A percentile compares a stretch with the other conserved stretches of the same genome.
Conservation (phyloP, 1,139 yeast species). For the Nakaseomyces kungkrabaensis region DNA sequence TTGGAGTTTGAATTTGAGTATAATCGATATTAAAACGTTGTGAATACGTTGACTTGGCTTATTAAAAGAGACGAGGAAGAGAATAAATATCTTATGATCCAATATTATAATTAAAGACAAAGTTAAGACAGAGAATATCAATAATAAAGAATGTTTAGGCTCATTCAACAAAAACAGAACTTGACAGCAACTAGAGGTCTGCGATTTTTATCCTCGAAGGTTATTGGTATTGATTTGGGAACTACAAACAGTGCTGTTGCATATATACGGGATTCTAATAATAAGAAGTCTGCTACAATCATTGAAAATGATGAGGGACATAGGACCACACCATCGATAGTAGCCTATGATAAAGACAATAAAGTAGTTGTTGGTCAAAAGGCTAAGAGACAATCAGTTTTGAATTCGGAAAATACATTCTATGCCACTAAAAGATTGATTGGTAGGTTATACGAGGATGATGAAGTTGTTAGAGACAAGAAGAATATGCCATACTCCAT, state of each 20-base stretch:
- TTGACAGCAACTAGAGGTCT: not conserved
- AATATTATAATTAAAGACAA: not conserved
- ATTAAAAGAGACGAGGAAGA: too few relatives aligned
- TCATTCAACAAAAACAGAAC: not conserved
- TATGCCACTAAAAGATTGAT: slow-evolving; percentile 67
- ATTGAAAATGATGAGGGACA: slow-evolving; percentile 61
- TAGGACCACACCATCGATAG: slow-evolving; percentile 66
- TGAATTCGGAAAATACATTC: slow-evolving; percentile 60
- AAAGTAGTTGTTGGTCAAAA: slow-evolving; percentile 47
- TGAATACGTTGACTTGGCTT: too few relatives aligned
- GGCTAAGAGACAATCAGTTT: slow-evolving; percentile 58
- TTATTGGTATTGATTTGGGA: slow-evolving; percentile 70
- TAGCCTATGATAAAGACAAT: slow-evolving; percentile 42
- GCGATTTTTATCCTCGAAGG: slow-evolving; percentile 27
- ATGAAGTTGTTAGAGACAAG: slow-evolving; percentile 56
- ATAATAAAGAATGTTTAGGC: not conserved
- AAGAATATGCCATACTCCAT: slow-evolving; percentile 46
- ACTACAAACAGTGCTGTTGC: slow-evolving; percentile 82
- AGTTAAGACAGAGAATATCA: not conserved
- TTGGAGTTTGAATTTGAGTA: too few relatives aligned
- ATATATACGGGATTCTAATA: slow-evolving; percentile 25
- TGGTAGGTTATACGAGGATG: slow-evolving; percentile 55
- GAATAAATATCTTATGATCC: too few relatives aligned
- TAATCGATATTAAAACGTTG: too few relatives aligned
- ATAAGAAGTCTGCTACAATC: slow-evolving; percentile 43